Evolutionary conservation across 2,329 filamentous ascomycete genomes (phyloP), one percentile per base, ranked within the genome.

Genomic region (Coccinonectria pachysandricola): DNA sequence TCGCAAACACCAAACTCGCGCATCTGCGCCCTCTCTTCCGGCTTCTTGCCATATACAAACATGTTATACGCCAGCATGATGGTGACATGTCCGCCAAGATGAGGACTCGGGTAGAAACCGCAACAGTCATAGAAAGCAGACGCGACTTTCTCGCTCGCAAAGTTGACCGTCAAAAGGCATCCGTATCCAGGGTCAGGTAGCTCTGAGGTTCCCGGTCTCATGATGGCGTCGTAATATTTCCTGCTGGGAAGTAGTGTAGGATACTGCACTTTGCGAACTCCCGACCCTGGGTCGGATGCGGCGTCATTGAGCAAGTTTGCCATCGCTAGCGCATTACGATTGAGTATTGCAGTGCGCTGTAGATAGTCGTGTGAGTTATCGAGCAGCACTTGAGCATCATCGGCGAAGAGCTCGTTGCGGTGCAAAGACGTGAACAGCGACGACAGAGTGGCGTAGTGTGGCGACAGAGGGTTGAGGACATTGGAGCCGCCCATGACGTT

Each of bases 401-500:
- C 49, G 8, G 43, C 36, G 42, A 59, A 71, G 36, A 65, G 48
- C 35, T 69, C 61, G 43, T 69, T 68, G 32, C 35, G 45, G 25
- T 48, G 43, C 19, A 34, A 28, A 2, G 42, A 43, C n/a, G 39
- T n/a, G 28, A 46, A 29, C 38, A 50, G 16, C 43, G 49, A 8
- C 18, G 35, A 28, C 7, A 72, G 48, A 12, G 43, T 31, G 3
- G 33, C 5, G 40, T 69, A 62, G 28, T 57, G 49, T 3, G 43
- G 35, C 0, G 61, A 65, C 4, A 54, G 40, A 0, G 65, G 65
- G 40, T 68, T 68, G 20, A 73, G 52, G 20, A 64, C 54, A 11
- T 59, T 39, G 26, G 59, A 62, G n/a, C 63, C 70, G 17, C 53
- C 68, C 53, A 74, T 63, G 24, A 67, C 62, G 38, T 76, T 60